Evolutionary conservation across 768 basidiomycete species (phyloP).

Genomic region (Auriscalpium microsporum): DNA sequence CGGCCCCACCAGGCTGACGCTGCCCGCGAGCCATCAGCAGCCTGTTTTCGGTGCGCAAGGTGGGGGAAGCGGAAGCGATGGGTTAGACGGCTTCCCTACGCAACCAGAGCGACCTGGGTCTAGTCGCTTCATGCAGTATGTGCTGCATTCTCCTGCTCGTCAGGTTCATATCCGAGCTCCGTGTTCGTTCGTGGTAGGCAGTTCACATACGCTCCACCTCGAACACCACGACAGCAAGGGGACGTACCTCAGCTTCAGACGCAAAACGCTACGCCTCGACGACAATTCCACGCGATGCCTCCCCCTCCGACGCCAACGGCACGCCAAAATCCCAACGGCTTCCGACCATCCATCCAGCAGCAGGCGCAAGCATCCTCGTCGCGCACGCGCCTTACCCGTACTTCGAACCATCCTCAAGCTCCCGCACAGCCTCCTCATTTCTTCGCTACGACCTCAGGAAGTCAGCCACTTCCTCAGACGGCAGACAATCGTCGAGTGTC

Average conservation of each 20-base stretch:
- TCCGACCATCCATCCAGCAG: background rate
- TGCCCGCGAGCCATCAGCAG: conserved; percentile 51
- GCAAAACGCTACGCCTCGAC: too few relatives aligned
- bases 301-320: conserved; percentile 41
- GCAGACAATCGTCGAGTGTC: background rate
- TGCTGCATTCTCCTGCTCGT: background rate
- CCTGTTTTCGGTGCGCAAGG: conserved; percentile 30
- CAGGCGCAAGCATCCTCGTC: background rate
- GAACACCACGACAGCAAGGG: conserved; percentile 33
- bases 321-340: background rate
- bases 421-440: background rate
- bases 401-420: background rate
- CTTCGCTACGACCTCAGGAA: background rate
- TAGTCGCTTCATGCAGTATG: conserved; percentile 43
- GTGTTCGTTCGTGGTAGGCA: conserved; percentile 33
- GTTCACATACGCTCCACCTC: conserved; percentile 54
- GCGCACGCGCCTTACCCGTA: background rate
- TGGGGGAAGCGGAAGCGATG: background rate
- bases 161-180: background rate
- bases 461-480: background rate
- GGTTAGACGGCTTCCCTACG: conserved; percentile 3
- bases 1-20: conserved; percentile 58
- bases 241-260: too few relatives aligned
- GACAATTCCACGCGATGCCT: conserved; percentile 33
- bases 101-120: conserved; percentile 36